A percentile compares a stretch with the other conserved stretches of the same genome.
Evolutionary conservation across 306 rosid species (phyloP).

Genomic region (Cyclanthera cordifolia): DNA sequence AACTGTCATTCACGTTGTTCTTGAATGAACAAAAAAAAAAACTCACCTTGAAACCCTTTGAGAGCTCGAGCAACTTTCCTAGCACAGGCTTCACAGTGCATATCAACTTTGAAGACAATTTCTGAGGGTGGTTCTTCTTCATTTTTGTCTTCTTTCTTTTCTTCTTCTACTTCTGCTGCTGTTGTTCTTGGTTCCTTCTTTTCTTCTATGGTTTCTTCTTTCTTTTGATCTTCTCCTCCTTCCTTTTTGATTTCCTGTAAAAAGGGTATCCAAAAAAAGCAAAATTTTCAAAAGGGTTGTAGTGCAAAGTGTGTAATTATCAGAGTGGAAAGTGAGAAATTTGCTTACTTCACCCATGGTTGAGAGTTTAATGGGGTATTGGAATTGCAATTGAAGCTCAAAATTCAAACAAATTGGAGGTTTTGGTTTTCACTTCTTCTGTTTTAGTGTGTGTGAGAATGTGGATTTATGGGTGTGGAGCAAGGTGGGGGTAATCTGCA

Average conservation of each 20-base stretch:
- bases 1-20: neutral
- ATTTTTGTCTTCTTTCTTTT: conserved; percentile 25
- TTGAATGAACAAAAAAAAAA: no score
- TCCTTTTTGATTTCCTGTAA: conserved; percentile 26
- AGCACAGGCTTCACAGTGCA: conserved; percentile 97
- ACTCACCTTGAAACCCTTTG: conserved; percentile 75
- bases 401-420: neutral
- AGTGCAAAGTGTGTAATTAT: neutral
- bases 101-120: conserved; percentile 82
- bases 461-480: conserved; percentile 9
- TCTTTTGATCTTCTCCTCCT: conserved; percentile 22
- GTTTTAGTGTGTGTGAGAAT: neutral
- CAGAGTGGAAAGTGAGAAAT: neutral
- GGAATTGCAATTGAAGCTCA: conserved; percentile 14
- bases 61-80: conserved; percentile 80
- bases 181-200: neutral
- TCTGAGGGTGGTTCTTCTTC: conserved; percentile 43
- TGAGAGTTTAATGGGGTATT: no score
- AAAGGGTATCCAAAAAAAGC: neutral
- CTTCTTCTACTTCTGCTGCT: conserved; percentile 9
- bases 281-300: neutral
- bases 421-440: neutral
- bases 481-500: conserved; percentile 32
- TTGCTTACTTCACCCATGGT: conserved; percentile 66
- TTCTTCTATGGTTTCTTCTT: conserved; percentile 11